A percentile compares a stretch with the other conserved stretches of the same genome.
Conservation (phyloP, 805 yeast genomes). For the Spencermartinsiella europaea region DNA sequence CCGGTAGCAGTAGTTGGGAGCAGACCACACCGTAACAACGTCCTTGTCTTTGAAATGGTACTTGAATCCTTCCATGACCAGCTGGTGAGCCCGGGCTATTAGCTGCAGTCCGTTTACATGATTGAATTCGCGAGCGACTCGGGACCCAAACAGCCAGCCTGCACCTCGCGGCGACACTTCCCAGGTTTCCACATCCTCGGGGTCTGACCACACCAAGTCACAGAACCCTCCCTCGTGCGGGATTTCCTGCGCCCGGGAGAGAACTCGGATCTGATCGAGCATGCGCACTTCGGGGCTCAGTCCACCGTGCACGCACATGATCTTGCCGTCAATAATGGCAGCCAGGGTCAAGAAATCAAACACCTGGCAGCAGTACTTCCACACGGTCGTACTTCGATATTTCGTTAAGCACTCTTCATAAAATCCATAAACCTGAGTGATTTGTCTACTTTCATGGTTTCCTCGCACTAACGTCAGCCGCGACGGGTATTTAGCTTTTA, state of each 20-base stretch:
- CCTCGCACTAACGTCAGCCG: conserved; percentile 90
- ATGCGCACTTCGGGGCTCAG: conserved; percentile 94
- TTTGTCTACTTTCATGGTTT: conserved; percentile 95
- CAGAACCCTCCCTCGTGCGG: conserved; percentile 99
- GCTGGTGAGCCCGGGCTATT: conserved; percentile 95
- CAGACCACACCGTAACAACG: conserved; percentile 97
- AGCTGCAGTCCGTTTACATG: conserved; percentile 84
- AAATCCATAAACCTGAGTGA: conserved; percentile 98
- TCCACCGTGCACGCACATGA: conserved; percentile 96
- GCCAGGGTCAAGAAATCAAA: conserved; percentile 91
- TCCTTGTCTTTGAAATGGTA: conserved; percentile 95
- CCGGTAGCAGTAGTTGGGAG: conserved; percentile 94
- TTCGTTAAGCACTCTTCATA: conserved; percentile 92
- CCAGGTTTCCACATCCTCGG: conserved; percentile 97
- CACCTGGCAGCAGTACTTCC: conserved; percentile 96
- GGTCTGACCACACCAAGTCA: conserved; percentile 96
- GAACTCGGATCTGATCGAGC: conserved; percentile 92
- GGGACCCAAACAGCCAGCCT: conserved; percentile 94
- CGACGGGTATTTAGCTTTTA: conserved; percentile 82
- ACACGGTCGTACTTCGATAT: conserved; percentile 90
- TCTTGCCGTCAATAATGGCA: conserved; percentile 92
- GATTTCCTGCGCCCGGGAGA: conserved; percentile 94
- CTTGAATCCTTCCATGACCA: conserved; percentile 97
- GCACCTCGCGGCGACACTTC: conserved; percentile 98
- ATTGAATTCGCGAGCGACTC: conserved; percentile 92